Evolutionary conservation across 2,329 filamentous ascomycete genomes (phyloP).

Genomic region (Pestalotiopsis sp.): DNA sequence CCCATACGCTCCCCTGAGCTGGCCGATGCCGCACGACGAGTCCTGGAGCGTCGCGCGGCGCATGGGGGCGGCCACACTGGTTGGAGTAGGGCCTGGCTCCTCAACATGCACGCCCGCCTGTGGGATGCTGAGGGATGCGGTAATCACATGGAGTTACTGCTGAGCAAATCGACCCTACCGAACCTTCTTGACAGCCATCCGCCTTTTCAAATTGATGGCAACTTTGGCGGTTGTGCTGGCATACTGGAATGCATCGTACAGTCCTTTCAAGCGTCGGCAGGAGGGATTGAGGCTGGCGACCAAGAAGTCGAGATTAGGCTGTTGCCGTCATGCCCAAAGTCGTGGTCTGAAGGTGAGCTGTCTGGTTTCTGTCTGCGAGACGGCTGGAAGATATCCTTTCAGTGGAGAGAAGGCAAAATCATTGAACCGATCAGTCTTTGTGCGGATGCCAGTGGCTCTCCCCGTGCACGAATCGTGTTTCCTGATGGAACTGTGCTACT

Average conservation of each 20-base stretch:
- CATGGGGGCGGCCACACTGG: constrained; percentile 50
- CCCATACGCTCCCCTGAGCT: constrained; percentile 25
- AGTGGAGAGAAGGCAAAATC: constrained; percentile 32
- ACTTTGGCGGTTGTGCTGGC: constrained; percentile 50
- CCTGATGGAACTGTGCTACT: background rate
- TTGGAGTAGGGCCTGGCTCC: constrained; percentile 54
- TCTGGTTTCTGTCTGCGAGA: constrained; percentile 37
- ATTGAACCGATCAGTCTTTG: background rate
- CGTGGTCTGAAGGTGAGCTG: constrained; percentile 37
- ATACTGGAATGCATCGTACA: constrained; percentile 48
- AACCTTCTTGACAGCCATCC: constrained; percentile 49
- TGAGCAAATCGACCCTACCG: constrained; percentile 43
- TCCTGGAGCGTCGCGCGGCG: constrained; percentile 30
- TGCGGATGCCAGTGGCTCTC: background rate
- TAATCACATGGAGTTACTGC: constrained; percentile 12
- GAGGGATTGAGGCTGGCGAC: background rate
- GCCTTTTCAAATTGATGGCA: constrained; percentile 54
- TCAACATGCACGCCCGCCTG: constrained; percentile 52
- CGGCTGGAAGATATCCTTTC: constrained; percentile 39
- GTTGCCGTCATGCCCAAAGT: constrained; percentile 39
- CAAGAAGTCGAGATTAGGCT: constrained; percentile 30
- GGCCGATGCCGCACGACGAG: constrained; percentile 28
- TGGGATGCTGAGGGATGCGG: constrained; percentile 22
- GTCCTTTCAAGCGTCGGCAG: constrained; percentile 29
- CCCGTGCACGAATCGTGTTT: background rate